phyloP scores from a whole-genome alignment of 257 asterid species.

The Linaria vulgaris region DNA sequence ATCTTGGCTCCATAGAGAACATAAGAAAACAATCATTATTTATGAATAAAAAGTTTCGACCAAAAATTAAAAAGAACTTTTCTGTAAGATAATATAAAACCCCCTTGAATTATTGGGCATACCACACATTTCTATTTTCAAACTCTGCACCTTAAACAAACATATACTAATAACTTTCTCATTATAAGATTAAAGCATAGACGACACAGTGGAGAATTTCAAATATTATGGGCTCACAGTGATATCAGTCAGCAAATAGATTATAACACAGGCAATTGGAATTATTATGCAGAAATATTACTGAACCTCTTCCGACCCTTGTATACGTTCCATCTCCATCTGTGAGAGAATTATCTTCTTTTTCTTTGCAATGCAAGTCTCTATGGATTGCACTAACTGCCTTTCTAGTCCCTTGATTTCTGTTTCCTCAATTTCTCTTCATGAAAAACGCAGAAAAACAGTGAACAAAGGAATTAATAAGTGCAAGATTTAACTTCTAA shows the following conservation, averaged over 20 bases:
- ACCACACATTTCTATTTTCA: background rate
- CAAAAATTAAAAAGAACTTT: slow-evolving; percentile 9
- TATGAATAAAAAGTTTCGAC: slow-evolving; percentile 7
- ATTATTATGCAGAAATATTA: no score
- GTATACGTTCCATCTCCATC: slow-evolving; percentile 85
- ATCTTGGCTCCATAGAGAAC: slow-evolving; percentile 2
- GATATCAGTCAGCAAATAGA: slow-evolving; percentile 5
- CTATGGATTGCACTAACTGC: slow-evolving; percentile 95
- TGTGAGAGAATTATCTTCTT: slow-evolving; percentile 85
- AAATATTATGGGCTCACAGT: background rate
- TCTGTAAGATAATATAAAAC: background rate
- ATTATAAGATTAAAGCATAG: slow-evolving; percentile 7
- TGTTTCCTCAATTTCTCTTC: slow-evolving; percentile 92
- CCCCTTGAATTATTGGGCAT: background rate
- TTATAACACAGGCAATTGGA: no score
- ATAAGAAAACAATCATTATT: slow-evolving; percentile 2
- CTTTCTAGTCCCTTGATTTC: slow-evolving; percentile 91
- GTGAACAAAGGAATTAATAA: slow-evolving; percentile 10
- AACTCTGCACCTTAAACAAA: background rate
- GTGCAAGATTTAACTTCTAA: slow-evolving; percentile 19
- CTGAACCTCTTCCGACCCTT: slow-evolving; percentile 88
- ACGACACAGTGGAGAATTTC: background rate
- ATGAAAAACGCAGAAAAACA: slow-evolving; percentile 15
- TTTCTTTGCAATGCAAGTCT: slow-evolving; percentile 90
- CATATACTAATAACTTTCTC: background rate